Conservation (phyloP, 306 rosid species). For the Dicorynia guianensis region DNA sequence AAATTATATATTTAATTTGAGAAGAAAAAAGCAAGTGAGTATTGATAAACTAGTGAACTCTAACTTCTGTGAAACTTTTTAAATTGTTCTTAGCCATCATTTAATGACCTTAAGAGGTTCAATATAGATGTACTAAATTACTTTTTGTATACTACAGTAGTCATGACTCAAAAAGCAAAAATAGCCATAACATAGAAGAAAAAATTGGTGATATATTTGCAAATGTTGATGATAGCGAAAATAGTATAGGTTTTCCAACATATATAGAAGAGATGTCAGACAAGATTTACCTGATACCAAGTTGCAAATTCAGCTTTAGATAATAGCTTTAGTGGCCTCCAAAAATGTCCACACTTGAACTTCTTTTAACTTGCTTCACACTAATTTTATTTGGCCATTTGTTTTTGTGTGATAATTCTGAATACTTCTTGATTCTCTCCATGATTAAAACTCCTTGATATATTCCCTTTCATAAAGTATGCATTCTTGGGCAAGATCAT, state of each 20-base stretch:
- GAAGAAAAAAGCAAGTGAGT: too few relatives aligned
- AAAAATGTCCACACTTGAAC: not conserved
- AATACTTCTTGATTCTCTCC: constrained; percentile 47
- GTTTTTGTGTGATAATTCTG: constrained; percentile 35
- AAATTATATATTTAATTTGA: too few relatives aligned
- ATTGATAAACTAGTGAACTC: too few relatives aligned
- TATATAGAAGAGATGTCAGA: not conserved
- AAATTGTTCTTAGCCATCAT: not conserved
- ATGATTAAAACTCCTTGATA: constrained; percentile 61
- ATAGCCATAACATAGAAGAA: too few relatives aligned
- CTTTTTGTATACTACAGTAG: too few relatives aligned
- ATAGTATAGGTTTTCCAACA: not conserved
- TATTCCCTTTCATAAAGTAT: constrained; percentile 56
- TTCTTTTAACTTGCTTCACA: constrained; percentile 31
- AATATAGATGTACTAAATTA: too few relatives aligned
- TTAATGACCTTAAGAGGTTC: too few relatives aligned
- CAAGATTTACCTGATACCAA: not conserved
- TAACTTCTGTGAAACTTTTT: too few relatives aligned
- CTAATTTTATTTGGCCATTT: constrained; percentile 46
- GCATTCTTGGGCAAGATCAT: constrained; percentile 33
- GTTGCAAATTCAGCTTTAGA: not conserved
- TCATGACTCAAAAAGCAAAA: too few relatives aligned
- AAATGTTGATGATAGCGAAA: not conserved
- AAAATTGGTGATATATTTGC: not conserved
- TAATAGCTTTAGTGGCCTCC: not conserved